Percentiles rank a stretch among this genome's conserved stretches.
phyloP scores from a whole-genome alignment of 495 filamentous ascomycete genomes.

The Xylaria castorea region DNA sequence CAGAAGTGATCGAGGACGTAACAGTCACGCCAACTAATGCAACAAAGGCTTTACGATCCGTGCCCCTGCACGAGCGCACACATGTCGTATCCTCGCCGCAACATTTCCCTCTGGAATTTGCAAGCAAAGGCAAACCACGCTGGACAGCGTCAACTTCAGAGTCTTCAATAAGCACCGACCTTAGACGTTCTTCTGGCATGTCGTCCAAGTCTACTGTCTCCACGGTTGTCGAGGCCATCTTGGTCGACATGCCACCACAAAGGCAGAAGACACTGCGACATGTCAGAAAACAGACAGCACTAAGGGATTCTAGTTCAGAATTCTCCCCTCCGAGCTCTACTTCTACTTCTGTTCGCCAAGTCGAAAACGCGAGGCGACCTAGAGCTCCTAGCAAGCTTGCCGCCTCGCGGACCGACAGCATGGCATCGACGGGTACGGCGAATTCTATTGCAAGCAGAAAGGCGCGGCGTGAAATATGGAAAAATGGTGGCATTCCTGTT shows the following conservation, averaged over 20 bases:
- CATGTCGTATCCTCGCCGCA: conserved; percentile 48
- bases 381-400: conserved; percentile 29
- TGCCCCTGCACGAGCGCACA: conserved; percentile 56
- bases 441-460: conserved; percentile 62
- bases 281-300: conserved; percentile 63
- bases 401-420: conserved; percentile 60
- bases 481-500: conserved; percentile 66
- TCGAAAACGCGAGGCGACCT: conserved; percentile 36
- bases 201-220: conserved; percentile 67
- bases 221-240: conserved; percentile 72
- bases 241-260: conserved; percentile 66
- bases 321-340: conserved; percentile 56
- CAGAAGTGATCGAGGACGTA: conserved; percentile 56
- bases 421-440: conserved; percentile 63
- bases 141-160: conserved; percentile 46
- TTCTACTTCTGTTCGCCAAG: conserved; percentile 43
- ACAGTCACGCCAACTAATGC: conserved; percentile 57
- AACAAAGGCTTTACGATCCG: conserved; percentile 54
- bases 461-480: conserved; percentile 62
- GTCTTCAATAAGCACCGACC: conserved; percentile 53
- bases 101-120: conserved; percentile 31
- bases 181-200: conserved; percentile 64
- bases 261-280: conserved; percentile 70
- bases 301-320: conserved; percentile 62
- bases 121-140: conserved; percentile 36